phyloP scores from a whole-genome alignment of 1,139 yeast genomes.

The Taiozyma sp. region DNA sequence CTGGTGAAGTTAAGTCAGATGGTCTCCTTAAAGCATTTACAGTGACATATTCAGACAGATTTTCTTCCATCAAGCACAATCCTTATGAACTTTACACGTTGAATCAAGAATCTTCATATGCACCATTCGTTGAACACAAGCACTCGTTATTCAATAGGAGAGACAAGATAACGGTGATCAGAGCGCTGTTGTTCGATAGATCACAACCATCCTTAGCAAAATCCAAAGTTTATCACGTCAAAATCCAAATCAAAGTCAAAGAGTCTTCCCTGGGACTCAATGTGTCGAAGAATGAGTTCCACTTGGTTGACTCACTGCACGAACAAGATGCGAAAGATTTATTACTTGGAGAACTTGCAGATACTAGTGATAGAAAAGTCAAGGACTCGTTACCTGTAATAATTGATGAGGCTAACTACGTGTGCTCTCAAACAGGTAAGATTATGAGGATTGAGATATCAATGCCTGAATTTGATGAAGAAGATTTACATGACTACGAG shows the following conservation, averaged over 20 bases:
- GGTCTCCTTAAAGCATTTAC: constrained; percentile 27
- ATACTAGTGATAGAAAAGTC: constrained; percentile 22
- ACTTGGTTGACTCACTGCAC: constrained; percentile 29
- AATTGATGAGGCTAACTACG: constrained; percentile 38
- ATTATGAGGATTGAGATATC: constrained; percentile 38
- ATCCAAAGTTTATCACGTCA: constrained; percentile 29
- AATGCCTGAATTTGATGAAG: constrained; percentile 31
- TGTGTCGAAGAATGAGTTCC: constrained; percentile 27
- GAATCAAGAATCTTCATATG: constrained; percentile 25
- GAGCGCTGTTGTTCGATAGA: constrained; percentile 24
- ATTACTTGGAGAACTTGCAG: constrained; percentile 10
- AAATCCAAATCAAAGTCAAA: constrained; percentile 30
- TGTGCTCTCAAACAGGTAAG: constrained; percentile 37
- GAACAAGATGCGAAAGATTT: constrained; percentile 33
- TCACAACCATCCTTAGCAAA: constrained; percentile 23
- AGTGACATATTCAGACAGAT: constrained; percentile 25
- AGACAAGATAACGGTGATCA: constrained; percentile 23
- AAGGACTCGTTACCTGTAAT: constrained; percentile 26
- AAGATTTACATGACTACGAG: constrained; percentile 34
- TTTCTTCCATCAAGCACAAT: constrained; percentile 17
- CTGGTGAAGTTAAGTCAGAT: constrained; percentile 9
- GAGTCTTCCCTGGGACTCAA: constrained; percentile 19
- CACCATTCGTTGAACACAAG: constrained; percentile 10
- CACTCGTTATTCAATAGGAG: constrained; percentile 21
- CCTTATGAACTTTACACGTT: constrained; percentile 21